Base-by-base conservation (phyloP, 345 rosid genomes). In the Citropsis articulata region DNA sequence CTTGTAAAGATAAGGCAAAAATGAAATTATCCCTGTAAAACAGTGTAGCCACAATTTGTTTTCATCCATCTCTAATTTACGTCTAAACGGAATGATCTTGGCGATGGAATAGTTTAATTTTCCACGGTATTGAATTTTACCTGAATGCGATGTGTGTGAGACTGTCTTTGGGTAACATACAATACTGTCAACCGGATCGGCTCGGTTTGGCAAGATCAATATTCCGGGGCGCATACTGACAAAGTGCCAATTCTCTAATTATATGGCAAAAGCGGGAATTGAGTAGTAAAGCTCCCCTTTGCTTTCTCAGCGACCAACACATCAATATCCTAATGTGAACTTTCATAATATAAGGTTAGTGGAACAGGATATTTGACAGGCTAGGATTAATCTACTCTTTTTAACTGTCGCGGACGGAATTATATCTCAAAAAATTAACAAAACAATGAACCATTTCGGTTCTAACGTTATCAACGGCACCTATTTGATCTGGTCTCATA, bases 281-380 rank as follows among this genome's bases (percentile, higher is more conserved):
- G 40, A 36, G 9, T 6, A 7, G 40, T 31, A 18, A 22, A 16
- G 27, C 10, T 63, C 27, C 62, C 57, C 75, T 50, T 82, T 21
- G 81, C 69, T n/a, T 72, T 71, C 78, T 45, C 68, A 61, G 80
- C 69, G 0, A 33, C 55, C 31, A 36, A 59, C n/a, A 36, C 40
- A 77, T 59, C 24, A 13, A 19, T 24, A 7, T 9, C 10, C 30
- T 55, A 33, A 22, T 33, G 8, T 16, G 14, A 35, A 66, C n/a
- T 36, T 66, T 66, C 38, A 22, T 66, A 18, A 65, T 2, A 65
- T 16, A 36, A 35, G 69, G 9, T 31, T 65, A 19, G 19, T 66
- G 18, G 48, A 36, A 35, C 16, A 66, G 48, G 36, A 36, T 6
- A 66, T 8, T 35, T 21, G 45, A 35, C 36, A 8, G 8, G 25